Conservation (phyloP, 805 yeast species). For the Yamadazyma olivae region DNA sequence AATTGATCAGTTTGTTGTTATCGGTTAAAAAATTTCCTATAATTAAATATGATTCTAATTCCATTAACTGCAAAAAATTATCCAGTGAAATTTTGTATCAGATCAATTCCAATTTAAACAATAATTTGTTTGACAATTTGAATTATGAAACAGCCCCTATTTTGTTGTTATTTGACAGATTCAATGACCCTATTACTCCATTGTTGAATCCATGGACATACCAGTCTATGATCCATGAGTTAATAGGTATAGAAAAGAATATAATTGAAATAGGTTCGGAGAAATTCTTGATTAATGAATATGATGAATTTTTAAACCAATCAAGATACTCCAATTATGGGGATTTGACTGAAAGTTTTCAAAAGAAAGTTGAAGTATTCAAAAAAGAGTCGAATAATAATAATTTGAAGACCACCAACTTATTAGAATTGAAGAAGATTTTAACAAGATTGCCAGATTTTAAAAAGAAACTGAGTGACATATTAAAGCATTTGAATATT, state of each 20-base stretch:
- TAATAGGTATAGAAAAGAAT: slow-evolving; percentile 78
- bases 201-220: slow-evolving; percentile 95
- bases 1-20: slow-evolving; percentile 55
- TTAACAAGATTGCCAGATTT: slow-evolving; percentile 94
- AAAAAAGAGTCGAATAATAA: slow-evolving; percentile 78
- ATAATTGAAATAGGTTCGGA: slow-evolving; percentile 63
- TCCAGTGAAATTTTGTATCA: slow-evolving; percentile 64
- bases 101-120: slow-evolving; percentile 51
- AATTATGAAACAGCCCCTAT: slow-evolving; percentile 73
- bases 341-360: slow-evolving; percentile 85
- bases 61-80: slow-evolving; percentile 59
- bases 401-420: slow-evolving; percentile 60
- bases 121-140: slow-evolving; percentile 61
- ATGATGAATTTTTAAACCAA: slow-evolving; percentile 75
- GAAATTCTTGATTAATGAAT: slow-evolving; percentile 48
- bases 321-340: slow-evolving; percentile 92
- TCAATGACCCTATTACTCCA: slow-evolving; percentile 92
- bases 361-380: slow-evolving; percentile 78
- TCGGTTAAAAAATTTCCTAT: slow-evolving; percentile 77
- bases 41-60: slow-evolving; percentile 72
- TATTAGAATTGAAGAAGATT: slow-evolving; percentile 86
- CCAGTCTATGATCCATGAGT: slow-evolving; percentile 95
- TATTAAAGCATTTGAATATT: slow-evolving; percentile 87
- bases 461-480: slow-evolving; percentile 80
- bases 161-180: slow-evolving; percentile 74